Evolutionary conservation across 2,329 filamentous ascomycete species (phyloP), one percentile per base, ranked within the genome.

Genomic region (Aspergillus ibericus): DNA sequence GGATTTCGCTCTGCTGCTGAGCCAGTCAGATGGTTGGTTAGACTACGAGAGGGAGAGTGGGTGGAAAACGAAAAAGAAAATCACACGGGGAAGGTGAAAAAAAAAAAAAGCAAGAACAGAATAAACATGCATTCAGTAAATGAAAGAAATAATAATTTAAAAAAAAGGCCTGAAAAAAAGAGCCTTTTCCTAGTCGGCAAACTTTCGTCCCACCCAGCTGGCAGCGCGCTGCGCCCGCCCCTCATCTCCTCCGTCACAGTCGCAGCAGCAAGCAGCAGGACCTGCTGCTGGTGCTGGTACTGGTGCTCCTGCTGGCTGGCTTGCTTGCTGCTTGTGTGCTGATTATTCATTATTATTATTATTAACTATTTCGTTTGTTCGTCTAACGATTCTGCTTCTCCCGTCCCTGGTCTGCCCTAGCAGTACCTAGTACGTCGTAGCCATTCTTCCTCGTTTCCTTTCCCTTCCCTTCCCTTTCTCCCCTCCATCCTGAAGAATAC

Each of bases 321-420:
- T 22, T 35, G 44, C 22, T 18, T 32, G 25, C 44, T 49, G 44
- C 35, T 49, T 49, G 54, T 38, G 36, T 48, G 40, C 35, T 22
- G 38, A 42, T 55, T 34, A 46, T 47, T 46, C 35, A 58, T 55
- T 55, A 55, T 50, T 50, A 44, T 49, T 48, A 57, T 56, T 57
- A 25, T 42, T 36, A 47, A 25, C 35, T 36, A 47, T 48, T 66
- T 65, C 59, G 63, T 67, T 66, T 62, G 62, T 66, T 65, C 63
- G 63, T 66, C 59, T 62, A 62, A 59, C 49, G 38, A 61, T 54
- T 55, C 20, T 59, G 52, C 50, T 62, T 59, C 59, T 63, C 57
- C 58, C 58, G 61, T 65, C 57, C 56, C 62, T 59, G 59, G 61
- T 63, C 60, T 66, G 63, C 61, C 64, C 61, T 67, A 66, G 64